These are phyloP conservation scores for Orbilia javanica DNA, from an alignment of 2,329 filamentous ascomycete genomes.

Conservation along the genomic window DNA sequence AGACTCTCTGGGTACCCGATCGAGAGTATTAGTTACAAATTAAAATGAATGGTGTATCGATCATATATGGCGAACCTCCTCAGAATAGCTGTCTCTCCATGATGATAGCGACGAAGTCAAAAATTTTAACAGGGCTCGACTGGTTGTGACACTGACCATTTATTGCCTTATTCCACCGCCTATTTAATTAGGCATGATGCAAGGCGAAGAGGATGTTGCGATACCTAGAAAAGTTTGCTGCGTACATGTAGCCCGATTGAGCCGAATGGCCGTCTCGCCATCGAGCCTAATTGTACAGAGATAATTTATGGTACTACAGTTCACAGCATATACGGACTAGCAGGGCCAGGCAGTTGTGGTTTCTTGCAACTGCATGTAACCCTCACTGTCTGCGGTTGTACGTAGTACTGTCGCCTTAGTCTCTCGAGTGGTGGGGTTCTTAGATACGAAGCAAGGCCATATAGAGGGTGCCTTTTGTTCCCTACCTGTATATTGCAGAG, in stretches of 20 bases:
- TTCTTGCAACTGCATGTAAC: background rate
- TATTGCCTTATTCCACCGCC: background rate
- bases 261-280: background rate
- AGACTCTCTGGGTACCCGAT: too few species aligned
- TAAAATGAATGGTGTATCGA: too few species aligned
- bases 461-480: too few species aligned
- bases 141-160: background rate
- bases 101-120: background rate
- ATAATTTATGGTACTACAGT: background rate
- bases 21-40: too few species aligned
- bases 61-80: too few species aligned
- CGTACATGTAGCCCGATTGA: background rate
- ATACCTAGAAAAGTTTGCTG: background rate
- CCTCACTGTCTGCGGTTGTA: constrained; percentile 8
- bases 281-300: background rate
- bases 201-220: background rate
- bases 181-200: background rate
- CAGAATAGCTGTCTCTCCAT: too few species aligned
- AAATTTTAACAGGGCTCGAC: background rate
- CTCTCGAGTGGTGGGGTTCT: too few species aligned
- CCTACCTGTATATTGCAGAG: background rate
- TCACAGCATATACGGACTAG: background rate
- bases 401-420: background rate
- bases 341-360: background rate
- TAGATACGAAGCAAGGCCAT: too few species aligned